Percentiles rank a stretch among this genome's conserved stretches.
phyloP scores from a whole-genome alignment of 2,329 filamentous ascomycete genomes.

The Colletotrichum sp. region DNA sequence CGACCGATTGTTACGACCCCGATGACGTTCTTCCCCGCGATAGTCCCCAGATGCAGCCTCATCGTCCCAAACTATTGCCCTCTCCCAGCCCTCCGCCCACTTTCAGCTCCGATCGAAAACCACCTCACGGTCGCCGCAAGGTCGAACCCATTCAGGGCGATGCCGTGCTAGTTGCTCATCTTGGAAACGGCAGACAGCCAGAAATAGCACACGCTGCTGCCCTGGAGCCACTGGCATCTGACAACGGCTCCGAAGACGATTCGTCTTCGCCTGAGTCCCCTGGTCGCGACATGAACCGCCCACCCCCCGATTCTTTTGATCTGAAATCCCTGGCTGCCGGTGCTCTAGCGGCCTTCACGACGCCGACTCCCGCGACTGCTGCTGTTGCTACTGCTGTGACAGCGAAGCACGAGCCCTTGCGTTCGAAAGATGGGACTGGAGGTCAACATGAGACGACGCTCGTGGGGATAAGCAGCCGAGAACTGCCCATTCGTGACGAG shows the following conservation, averaged over 20 bases:
- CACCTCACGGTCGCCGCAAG: constrained; percentile 59
- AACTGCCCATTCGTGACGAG: constrained; percentile 39
- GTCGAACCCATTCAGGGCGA: constrained; percentile 63
- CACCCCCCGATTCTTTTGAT: constrained; percentile 23
- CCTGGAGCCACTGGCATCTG: constrained; percentile 51
- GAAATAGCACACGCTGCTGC: constrained; percentile 67
- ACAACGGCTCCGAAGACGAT: constrained; percentile 15
- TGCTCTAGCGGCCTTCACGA: constrained; percentile 30
- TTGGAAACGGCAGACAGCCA: constrained; percentile 66
- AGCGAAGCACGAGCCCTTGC: not conserved
- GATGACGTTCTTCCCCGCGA: constrained; percentile 46
- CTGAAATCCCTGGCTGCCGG: constrained; percentile 34
- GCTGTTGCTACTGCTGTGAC: constrained; percentile 21
- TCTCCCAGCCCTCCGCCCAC: constrained; percentile 53
- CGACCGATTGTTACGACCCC: constrained; percentile 44
- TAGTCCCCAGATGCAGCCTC: constrained; percentile 38
- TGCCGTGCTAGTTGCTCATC: constrained; percentile 68
- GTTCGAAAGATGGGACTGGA: not conserved
- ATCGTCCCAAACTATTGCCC: constrained; percentile 18
- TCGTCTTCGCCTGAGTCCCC: constrained; percentile 17
- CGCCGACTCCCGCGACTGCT: constrained; percentile 13
- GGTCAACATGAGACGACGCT: not conserved
- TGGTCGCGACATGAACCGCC: constrained; percentile 3
- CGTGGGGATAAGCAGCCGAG: constrained; percentile 25
- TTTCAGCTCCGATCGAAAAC: constrained; percentile 44